Conservation (phyloP, 1,284 basidiomycete species). For the Trichosporon coremiiforme region DNA sequence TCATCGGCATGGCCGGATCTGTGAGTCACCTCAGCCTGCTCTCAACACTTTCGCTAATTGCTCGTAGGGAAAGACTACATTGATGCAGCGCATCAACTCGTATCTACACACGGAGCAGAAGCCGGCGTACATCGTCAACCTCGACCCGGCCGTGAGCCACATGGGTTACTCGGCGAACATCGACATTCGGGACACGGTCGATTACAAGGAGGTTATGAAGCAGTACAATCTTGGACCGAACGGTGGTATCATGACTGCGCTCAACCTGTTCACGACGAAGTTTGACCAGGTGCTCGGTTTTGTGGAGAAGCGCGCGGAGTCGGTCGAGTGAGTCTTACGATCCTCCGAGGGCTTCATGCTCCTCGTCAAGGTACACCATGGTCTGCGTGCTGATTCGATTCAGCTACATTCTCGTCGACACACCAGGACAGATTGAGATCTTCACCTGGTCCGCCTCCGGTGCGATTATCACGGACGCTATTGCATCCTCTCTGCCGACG, state of each 20-base stretch:
- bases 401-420: conserved; percentile 92
- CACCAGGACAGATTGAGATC: conserved; percentile 99
- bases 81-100: conserved; percentile 90
- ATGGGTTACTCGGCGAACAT: conserved; percentile 95
- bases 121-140: conserved; percentile 94
- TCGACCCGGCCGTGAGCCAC: conserved; percentile 91
- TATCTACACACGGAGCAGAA: conserved; percentile 67
- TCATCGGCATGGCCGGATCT: conserved; percentile 63
- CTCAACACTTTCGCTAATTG: not conserved
- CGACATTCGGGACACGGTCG: conserved; percentile 95
- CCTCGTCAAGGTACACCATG: no score
- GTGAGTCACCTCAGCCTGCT: conserved; percentile 37
- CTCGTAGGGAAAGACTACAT: conserved; percentile 88
- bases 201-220: conserved; percentile 99
- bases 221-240: conserved; percentile 99
- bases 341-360: not conserved
- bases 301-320: conserved; percentile 85
- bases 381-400: not conserved
- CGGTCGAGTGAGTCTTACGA: conserved; percentile 70
- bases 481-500: conserved; percentile 88
- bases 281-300: conserved; percentile 95
- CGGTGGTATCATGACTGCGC: conserved; percentile 92
- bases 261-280: conserved; percentile 98
- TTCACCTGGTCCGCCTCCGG: conserved; percentile 99
- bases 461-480: conserved; percentile 96